Evolutionary conservation across 1,284 basidiomycete genomes (phyloP).

Genomic region (Cryptococcus depauperatus): DNA sequence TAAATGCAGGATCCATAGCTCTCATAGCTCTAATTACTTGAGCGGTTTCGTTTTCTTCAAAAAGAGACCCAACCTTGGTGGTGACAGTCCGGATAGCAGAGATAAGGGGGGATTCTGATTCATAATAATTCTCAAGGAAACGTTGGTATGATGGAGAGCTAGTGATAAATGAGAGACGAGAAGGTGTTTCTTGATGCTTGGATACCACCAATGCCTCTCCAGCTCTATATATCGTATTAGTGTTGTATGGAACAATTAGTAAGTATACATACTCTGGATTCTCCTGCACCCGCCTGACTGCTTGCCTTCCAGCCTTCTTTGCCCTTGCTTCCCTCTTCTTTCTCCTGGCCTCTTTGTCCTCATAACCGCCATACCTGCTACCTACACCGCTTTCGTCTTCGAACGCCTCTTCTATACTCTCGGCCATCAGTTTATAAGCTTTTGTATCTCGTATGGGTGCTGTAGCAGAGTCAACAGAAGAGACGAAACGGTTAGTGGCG

Average conservation of each 20-base stretch:
- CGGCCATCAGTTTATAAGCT: conserved; percentile 85
- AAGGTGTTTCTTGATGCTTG: conserved; percentile 51
- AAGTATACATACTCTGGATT: conserved; percentile 63
- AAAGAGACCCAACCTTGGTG: conserved; percentile 71
- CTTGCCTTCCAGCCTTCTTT: conserved; percentile 67
- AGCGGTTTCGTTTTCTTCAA: conserved; percentile 97
- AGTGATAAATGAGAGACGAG: conserved; percentile 53
- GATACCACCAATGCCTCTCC: conserved; percentile 69
- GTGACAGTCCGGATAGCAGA: conserved; percentile 74
- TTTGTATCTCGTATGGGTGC: conserved; percentile 91
- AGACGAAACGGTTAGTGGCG: conserved; percentile 69
- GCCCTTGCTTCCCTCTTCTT: conserved; percentile 64
- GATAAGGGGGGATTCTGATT: conserved; percentile 87
- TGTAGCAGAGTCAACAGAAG: conserved; percentile 65
- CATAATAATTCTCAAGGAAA: conserved; percentile 65
- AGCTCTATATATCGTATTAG: conserved; percentile 52
- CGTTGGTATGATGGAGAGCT: conserved; percentile 51
- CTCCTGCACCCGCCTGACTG: conserved; percentile 52
- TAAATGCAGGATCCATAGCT: conserved; percentile 76
- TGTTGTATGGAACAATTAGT: too few relatives aligned
- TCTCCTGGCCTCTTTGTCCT: conserved; percentile 80
- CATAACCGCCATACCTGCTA: conserved; percentile 85
- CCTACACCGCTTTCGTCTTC: conserved; percentile 61
- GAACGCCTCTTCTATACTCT: conserved; percentile 82
- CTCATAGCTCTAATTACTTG: conserved; percentile 84